Conservation (phyloP, 2,329 filamentous ascomycete species). For the Chaetomiaceae sp. region DNA sequence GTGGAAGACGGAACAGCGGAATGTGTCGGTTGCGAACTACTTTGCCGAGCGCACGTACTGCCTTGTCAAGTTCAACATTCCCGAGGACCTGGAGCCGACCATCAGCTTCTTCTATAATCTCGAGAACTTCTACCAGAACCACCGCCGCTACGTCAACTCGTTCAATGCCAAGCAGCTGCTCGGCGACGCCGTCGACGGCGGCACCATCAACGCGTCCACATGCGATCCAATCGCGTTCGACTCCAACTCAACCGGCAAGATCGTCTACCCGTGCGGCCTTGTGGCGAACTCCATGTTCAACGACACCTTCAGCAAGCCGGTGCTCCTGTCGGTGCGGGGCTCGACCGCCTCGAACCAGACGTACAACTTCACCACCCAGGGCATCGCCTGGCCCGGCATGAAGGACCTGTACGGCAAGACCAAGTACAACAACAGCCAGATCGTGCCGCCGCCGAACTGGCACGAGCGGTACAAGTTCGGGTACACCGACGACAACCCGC, state of each 20-base stretch:
- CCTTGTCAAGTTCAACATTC: slow-evolving; percentile 70
- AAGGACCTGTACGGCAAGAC: slow-evolving; percentile 69
- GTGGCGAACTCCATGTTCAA: slow-evolving; percentile 98
- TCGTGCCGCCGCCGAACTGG: slow-evolving; percentile 88
- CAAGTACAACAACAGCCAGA: slow-evolving; percentile 56
- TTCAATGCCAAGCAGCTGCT: slow-evolving; percentile 76
- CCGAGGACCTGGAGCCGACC: slow-evolving; percentile 70
- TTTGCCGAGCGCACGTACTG: slow-evolving; percentile 48
- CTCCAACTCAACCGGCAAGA: slow-evolving; percentile 43
- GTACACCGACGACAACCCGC: slow-evolving; percentile 59
- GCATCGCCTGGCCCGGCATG: slow-evolving; percentile 85
- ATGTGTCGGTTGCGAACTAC: slow-evolving; percentile 37
- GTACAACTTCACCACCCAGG: slow-evolving; percentile 72
- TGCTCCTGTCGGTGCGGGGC: slow-evolving; percentile 48
- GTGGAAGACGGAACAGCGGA: slow-evolving; percentile 39
- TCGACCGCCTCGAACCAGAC: slow-evolving; percentile 36
- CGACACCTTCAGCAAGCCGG: slow-evolving; percentile 70
- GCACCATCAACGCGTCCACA: slow-evolving; percentile 58
- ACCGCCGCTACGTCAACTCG: slow-evolving; percentile 89
- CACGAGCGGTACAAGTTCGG: slow-evolving; percentile 58
- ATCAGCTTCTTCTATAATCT: slow-evolving; percentile 93
- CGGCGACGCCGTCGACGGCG: slow-evolving; percentile 56
- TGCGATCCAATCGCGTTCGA: slow-evolving; percentile 67
- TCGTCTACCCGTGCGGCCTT: slow-evolving; percentile 90
- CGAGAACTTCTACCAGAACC: slow-evolving; percentile 98